Conservation (phyloP, 148 eudicot genomes). For the Pharnaceum exiguum region DNA sequence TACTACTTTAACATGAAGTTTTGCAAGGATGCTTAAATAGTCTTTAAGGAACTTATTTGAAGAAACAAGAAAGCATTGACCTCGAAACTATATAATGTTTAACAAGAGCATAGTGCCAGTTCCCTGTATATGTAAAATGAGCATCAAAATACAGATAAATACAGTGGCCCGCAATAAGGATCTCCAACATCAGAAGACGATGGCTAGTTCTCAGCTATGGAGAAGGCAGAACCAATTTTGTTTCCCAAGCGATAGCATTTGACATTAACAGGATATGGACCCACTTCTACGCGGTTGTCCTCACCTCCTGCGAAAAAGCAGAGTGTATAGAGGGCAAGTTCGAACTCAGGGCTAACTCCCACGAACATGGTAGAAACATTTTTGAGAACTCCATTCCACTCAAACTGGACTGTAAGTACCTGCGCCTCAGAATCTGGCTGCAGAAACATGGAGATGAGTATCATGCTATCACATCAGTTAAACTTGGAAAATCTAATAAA, state of each 20-base stretch:
- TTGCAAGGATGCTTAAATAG: too few relatives aligned
- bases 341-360: conserved; percentile 98
- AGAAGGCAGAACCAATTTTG: conserved; percentile 84
- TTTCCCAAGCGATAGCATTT: conserved; percentile 82
- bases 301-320: conserved; percentile 80
- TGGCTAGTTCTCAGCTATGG: conserved; percentile 68
- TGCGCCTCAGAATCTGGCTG: conserved; percentile 96
- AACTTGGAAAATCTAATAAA: neutral
- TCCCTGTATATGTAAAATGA: too few relatives aligned
- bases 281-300: conserved; percentile 74
- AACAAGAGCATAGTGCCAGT: too few relatives aligned
- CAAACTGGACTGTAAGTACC: conserved; percentile 81
- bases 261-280: conserved; percentile 84
- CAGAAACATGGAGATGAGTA: conserved; percentile 14
- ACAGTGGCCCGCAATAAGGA: too few relatives aligned
- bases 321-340: conserved; percentile 83
- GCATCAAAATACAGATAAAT: too few relatives aligned
- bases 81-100: too few relatives aligned
- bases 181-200: too few relatives aligned
- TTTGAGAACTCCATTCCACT: conserved; percentile 91
- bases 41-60: too few relatives aligned
- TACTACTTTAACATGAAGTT: too few relatives aligned
- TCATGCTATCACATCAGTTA: neutral
- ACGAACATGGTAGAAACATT: conserved; percentile 75
- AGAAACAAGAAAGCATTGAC: too few relatives aligned